Base-by-base conservation (phyloP, 495 filamentous ascomycete genomes). In the Neurospora hispaniola region DNA sequence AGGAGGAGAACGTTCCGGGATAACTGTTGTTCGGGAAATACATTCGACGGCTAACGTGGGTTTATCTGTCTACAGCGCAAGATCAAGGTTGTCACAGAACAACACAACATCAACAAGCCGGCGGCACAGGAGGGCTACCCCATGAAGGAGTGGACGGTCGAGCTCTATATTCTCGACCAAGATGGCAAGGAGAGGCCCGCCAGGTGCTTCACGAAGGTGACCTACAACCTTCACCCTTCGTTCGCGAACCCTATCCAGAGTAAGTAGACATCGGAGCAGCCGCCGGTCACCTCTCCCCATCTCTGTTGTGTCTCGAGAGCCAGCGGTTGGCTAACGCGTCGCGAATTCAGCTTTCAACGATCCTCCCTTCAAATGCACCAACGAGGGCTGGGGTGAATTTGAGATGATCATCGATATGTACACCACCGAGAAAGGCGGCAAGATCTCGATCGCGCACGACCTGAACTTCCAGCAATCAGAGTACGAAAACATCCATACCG, bases 321-420 rank as follows among this genome's bases (percentile, higher is more conserved):
- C 27, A 54, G 31, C 40, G 42, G 35, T 12, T 27, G 72, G 69
- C 73, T 76, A 54, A 75, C 31, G 68, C 23, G 8, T 16, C 39
- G n/a, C 18, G 27, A 62, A 62, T 16, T 27, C 76, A 97, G 93
- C 89, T 8, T 88, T 95, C 85, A 90, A 89, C 77, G 90, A 90
- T 44, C 90, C 93, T 0, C 96, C 96, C 0, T 99, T 98, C 85
- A 88, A 88, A 35, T 96, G 97, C 80, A 83, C 88, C 71, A 96
- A 99, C 81, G 91, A 96, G 81, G 96, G 96, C 76, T 99, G 96
- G 96, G 96, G 96, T 78, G 96, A 99, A 83, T 99, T 99, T 79
- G 96, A 98, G 78, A 95, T 98, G 93, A 85, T 86, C 38, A 95
- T 98, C 74, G 86, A 91, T 70, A 85, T 97, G 40, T 90, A 87